Conservation (phyloP, 1,139 yeast genomes). For the Suhomyces bolitotheri region DNA sequence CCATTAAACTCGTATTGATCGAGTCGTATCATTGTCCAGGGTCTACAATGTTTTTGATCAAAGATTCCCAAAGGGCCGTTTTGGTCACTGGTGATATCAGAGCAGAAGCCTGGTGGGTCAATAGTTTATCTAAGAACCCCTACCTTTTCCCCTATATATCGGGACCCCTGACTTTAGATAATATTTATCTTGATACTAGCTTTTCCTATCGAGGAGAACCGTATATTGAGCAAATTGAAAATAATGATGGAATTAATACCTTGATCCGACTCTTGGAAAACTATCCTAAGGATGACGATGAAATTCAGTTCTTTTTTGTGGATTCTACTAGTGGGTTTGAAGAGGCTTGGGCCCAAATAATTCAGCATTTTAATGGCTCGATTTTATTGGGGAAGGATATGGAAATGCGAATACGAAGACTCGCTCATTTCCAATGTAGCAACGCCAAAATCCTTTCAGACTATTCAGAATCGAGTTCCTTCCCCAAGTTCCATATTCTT, state of each 20-base stretch:
- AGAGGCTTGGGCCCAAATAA: conserved; percentile 50
- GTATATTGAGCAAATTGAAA: conserved; percentile 43
- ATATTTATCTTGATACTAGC: conserved; percentile 59
- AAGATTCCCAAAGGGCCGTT: conserved; percentile 34
- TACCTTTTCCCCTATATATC: conserved; percentile 44
- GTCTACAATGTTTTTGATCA: conserved; percentile 55
- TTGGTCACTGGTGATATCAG: conserved; percentile 61
- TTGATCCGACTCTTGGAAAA: conserved; percentile 32
- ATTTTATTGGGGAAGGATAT: conserved; percentile 35
- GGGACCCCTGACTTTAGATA: conserved; percentile 38
- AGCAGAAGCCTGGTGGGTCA: conserved; percentile 58
- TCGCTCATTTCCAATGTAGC: not conserved
- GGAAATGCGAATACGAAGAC: conserved; percentile 18
- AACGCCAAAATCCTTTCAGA: not conserved
- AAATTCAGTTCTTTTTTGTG: conserved; percentile 41
- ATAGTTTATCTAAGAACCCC: conserved; percentile 38
- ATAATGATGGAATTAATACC: conserved; percentile 42
- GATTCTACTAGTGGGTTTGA: conserved; percentile 57
- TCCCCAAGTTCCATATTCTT: conserved; percentile 6
- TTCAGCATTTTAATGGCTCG: conserved; percentile 30
- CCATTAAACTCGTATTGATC: conserved; percentile 24
- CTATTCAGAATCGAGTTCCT: not conserved
- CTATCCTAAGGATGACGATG: conserved; percentile 46
- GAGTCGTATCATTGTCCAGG: conserved; percentile 66
- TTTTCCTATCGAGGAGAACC: conserved; percentile 55